Conservation (phyloP, 2,329 filamentous ascomycete species). For the Calonectria leucothoes region DNA sequence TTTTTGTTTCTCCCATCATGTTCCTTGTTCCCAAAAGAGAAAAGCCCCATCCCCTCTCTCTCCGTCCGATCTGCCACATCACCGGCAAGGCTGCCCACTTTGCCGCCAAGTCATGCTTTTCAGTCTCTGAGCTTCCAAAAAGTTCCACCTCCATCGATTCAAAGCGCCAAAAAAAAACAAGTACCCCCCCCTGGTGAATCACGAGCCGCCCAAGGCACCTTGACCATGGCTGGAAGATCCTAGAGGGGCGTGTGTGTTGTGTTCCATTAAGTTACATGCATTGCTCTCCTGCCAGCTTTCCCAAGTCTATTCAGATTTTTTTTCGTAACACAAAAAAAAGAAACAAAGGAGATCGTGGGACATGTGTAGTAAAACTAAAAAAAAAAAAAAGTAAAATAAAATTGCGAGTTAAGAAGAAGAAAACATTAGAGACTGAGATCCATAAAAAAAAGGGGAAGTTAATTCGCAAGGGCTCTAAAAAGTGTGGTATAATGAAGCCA, state of each 20-base stretch:
- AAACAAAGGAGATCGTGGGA: constrained; percentile 42
- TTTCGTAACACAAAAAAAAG: constrained; percentile 37
- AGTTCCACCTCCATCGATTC: neutral
- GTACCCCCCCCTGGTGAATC: constrained; percentile 25
- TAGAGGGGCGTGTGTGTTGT: constrained; percentile 21
- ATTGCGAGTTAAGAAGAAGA: neutral
- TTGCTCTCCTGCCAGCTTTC: constrained; percentile 41
- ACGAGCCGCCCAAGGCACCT: constrained; percentile 30
- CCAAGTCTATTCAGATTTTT: constrained; percentile 41
- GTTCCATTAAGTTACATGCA: constrained; percentile 42
- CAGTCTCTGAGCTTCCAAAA: neutral
- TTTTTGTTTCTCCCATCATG: neutral
- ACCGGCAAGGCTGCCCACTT: constrained; percentile 1
- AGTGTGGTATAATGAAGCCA: constrained; percentile 20
- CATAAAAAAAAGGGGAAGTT: constrained; percentile 20
- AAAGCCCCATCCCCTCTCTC: neutral
- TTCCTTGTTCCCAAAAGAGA: neutral
- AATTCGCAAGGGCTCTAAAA: constrained; percentile 19
- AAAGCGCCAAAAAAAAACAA: neutral
- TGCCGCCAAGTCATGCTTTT: neutral
- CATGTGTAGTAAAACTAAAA: constrained; percentile 32
- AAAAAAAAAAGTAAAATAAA: constrained; percentile 20
- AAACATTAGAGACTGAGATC: constrained; percentile 26
- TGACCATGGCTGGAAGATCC: constrained; percentile 32
- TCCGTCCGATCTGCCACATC: constrained; percentile 22